Conservation (phyloP, 2,329 filamentous ascomycete genomes). For the Fusarium globosum region DNA sequence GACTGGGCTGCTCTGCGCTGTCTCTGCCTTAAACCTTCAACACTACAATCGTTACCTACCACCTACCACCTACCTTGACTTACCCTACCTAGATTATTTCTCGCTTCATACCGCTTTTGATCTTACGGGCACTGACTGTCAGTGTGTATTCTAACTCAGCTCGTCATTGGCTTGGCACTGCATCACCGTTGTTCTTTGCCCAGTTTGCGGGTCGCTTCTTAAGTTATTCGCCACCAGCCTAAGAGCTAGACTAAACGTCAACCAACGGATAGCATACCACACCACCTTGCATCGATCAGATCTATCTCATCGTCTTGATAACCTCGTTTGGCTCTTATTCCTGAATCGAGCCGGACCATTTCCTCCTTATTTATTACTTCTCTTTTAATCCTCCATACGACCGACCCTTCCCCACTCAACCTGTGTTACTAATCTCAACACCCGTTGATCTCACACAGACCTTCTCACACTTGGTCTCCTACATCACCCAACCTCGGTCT, state of each 20-base stretch:
- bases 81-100: not conserved
- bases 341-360: constrained; percentile 1
- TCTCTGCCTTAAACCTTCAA: not conserved
- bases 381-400: not conserved
- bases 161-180: constrained; percentile 22
- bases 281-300: constrained; percentile 24
- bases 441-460: not conserved
- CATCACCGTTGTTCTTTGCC: constrained; percentile 28
- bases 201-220: constrained; percentile 18
- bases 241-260: constrained; percentile 12
- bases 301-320: constrained; percentile 10
- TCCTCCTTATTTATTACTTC: not conserved
- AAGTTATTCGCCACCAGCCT: constrained; percentile 32
- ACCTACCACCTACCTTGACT: constrained; percentile 1
- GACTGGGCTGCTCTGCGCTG: not conserved
- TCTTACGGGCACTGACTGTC: constrained; percentile 3
- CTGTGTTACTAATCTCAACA: constrained; percentile 2
- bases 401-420: not conserved
- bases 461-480: not conserved
- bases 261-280: constrained; percentile 15
- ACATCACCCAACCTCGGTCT: not conserved
- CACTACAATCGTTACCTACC: not conserved
- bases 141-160: not conserved
- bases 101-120: not conserved
- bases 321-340: constrained; percentile 17